Evolutionary conservation across 441 rosid genomes (phyloP), one percentile per base, ranked within the genome.

Genomic region (Adansonia madagascariensis): DNA sequence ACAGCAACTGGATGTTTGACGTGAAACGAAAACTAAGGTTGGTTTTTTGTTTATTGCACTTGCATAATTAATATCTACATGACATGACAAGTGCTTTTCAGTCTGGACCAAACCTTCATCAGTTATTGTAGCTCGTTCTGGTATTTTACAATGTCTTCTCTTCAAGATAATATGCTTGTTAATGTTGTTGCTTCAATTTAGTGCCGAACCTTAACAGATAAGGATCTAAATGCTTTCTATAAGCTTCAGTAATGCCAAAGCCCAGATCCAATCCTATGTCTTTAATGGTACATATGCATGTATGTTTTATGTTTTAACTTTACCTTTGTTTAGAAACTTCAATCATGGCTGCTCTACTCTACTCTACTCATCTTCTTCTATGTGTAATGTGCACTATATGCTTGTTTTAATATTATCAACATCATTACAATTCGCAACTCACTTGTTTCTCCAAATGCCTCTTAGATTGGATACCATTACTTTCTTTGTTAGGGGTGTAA

Each of bases 1-100:
- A 81, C 95, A 92, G 77, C 97, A 88, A 79, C 73, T 90, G 82
- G 94, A 90, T 81, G 92, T 90, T 63, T 83, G 86, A 44, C 88
- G 94, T 8, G 90, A 90, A 81, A 90, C 94, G 57, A 91, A 91
- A 81, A 92, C 98, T 17, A 94, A 90, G 91, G 96, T 91, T 61
- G 80, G 71, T 75, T 70, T 50, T 31, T 4, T 31, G 4, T 31
- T 31, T 31, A 31, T 31, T 31, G 35, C 35, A 31, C 35, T 77
- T 71, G 53, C 80, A 35, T 60, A 31, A 76, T 71, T 47, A 15
- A 74, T 57, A n/a, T 0, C 31, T 9, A 11, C 57, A 0, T 12
- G 39, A 52, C 1, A 39, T 69, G 22, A 14, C 31, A 55, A 41
- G 12, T 24, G 59, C 2, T 66, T 41, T 53, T 67, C 20, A 18